These are phyloP conservation scores for Isatis lusitanica DNA, from an alignment of 441 rosid genomes.

Conservation along the genomic window DNA sequence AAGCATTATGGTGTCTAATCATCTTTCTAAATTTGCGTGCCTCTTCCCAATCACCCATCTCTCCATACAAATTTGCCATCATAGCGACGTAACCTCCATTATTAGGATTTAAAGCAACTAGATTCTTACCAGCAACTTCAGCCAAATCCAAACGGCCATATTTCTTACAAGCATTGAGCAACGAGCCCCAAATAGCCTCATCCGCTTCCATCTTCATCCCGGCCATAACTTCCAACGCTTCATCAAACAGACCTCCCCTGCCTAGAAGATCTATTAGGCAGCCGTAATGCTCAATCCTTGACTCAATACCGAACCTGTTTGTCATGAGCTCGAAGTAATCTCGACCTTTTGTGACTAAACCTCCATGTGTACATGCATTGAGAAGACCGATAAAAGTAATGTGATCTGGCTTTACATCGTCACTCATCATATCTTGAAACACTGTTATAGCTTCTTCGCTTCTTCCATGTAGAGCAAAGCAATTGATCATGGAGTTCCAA, in stretches of 20 bases:
- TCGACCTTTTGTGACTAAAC: slow-evolving; percentile 52
- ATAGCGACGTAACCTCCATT: slow-evolving; percentile 71
- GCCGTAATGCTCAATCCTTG: slow-evolving; percentile 61
- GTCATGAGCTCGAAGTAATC: slow-evolving; percentile 54
- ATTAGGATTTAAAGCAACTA: slow-evolving; percentile 61
- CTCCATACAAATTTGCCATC: slow-evolving; percentile 77
- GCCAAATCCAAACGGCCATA: slow-evolving; percentile 58
- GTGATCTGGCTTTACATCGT: slow-evolving; percentile 42
- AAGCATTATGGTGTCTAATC: slow-evolving; percentile 57
- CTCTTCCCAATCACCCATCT: slow-evolving; percentile 76
- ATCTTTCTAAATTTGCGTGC: slow-evolving; percentile 60
- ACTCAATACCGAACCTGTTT: slow-evolving; percentile 43
- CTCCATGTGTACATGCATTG: slow-evolving; percentile 68
- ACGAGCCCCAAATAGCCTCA: slow-evolving; percentile 70
- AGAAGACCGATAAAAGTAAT: slow-evolving; percentile 63
- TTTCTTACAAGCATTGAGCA: slow-evolving; percentile 61
- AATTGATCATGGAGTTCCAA: slow-evolving; percentile 70
- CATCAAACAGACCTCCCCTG: slow-evolving; percentile 58
- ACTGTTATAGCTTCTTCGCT: slow-evolving; percentile 44
- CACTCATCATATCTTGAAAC: slow-evolving; percentile 55
- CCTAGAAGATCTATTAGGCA: slow-evolving; percentile 69
- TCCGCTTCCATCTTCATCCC: slow-evolving; percentile 58
- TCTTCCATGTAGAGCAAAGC: slow-evolving; percentile 61
- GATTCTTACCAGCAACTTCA: slow-evolving; percentile 58
- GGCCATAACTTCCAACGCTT: slow-evolving; percentile 47